Evolutionary conservation across 805 yeast species (phyloP).

Genomic region (Metschnikowia rubicola): DNA sequence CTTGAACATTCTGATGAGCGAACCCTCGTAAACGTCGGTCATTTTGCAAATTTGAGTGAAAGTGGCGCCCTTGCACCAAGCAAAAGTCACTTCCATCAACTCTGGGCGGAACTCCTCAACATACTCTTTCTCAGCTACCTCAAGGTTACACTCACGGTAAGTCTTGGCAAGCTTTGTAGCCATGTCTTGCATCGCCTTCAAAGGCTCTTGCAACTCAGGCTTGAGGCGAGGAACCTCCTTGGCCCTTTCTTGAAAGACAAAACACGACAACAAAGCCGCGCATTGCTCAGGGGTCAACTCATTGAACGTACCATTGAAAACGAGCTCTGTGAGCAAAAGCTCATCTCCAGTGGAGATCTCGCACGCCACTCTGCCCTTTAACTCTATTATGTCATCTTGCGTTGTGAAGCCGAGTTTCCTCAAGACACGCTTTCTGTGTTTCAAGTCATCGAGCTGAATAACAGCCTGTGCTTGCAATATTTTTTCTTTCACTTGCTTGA

Average conservation of each 20-base stretch:
- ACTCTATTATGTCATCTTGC: slow-evolving; percentile 82
- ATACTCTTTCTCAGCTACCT: slow-evolving; percentile 86
- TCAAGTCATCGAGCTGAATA: slow-evolving; percentile 89
- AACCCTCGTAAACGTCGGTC: slow-evolving; percentile 98
- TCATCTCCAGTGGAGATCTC: slow-evolving; percentile 93
- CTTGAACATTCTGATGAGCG: slow-evolving; percentile 90
- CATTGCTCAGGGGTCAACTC: slow-evolving; percentile 85
- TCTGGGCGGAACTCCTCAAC: slow-evolving; percentile 89
- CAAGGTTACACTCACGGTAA: slow-evolving; percentile 85
- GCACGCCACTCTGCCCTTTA: slow-evolving; percentile 97
- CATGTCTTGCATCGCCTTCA: slow-evolving; percentile 83
- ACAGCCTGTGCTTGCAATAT: slow-evolving; percentile 85
- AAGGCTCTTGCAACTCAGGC: slow-evolving; percentile 90
- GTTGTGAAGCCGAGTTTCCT: slow-evolving; percentile 90
- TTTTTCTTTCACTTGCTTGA: slow-evolving; percentile 57
- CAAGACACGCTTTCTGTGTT: slow-evolving; percentile 87
- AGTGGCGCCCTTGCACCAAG: slow-evolving; percentile 96
- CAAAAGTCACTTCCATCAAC: slow-evolving; percentile 92
- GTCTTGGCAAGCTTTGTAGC: slow-evolving; percentile 88
- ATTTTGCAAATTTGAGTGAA: slow-evolving; percentile 96
- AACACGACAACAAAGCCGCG: slow-evolving; percentile 89
- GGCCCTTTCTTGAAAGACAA: slow-evolving; percentile 94
- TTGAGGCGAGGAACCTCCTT: slow-evolving; percentile 82
- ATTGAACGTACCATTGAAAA: slow-evolving; percentile 92
- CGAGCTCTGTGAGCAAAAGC: slow-evolving; percentile 79